Conservation (phyloP, 2,329 filamentous ascomycete genomes). For the Pseudonectria buxi region DNA sequence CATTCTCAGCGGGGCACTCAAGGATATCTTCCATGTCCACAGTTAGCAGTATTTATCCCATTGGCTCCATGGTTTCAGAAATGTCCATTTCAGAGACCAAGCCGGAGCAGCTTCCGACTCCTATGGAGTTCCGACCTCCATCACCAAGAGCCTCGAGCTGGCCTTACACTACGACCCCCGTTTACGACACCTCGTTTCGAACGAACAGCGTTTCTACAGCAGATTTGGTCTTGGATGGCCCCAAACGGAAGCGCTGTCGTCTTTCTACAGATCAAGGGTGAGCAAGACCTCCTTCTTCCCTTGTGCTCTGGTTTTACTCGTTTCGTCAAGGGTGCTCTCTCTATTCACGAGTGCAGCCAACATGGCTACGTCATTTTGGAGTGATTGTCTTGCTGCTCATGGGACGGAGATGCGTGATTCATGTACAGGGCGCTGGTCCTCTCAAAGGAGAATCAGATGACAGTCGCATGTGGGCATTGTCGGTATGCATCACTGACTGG, state of each 20-base stretch:
- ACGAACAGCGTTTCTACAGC: constrained; percentile 10
- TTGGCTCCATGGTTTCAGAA: constrained; percentile 29
- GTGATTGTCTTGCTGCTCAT: too few relatives aligned
- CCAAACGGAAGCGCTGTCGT: constrained; percentile 15
- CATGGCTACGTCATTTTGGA: too few relatives aligned
- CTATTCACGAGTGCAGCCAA: too few relatives aligned
- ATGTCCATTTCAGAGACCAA: constrained; percentile 32
- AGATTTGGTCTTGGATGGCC: constrained; percentile 10
- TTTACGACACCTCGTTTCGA: constrained; percentile 2
- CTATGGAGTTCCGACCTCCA: constrained; percentile 8
- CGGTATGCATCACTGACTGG: too few relatives aligned
- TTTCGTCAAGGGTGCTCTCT: not conserved
- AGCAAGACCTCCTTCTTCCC: constrained; percentile 2
- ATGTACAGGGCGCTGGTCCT: too few relatives aligned
- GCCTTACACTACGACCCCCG: constrained; percentile 6
- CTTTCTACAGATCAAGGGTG: constrained; percentile 19
- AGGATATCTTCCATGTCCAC: constrained; percentile 49
- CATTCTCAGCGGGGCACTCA: constrained; percentile 41
- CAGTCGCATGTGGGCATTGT: too few relatives aligned
- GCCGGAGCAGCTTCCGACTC: constrained; percentile 21
- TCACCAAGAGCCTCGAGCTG: constrained; percentile 5
- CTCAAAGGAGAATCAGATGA: too few relatives aligned
- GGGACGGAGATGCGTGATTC: too few relatives aligned
- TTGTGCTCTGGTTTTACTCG: not conserved
- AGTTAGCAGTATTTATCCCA: constrained; percentile 34